phyloP scores from a whole-genome alignment of 306 rosid genomes.

The Amphicarpaea edgeworthii region DNA sequence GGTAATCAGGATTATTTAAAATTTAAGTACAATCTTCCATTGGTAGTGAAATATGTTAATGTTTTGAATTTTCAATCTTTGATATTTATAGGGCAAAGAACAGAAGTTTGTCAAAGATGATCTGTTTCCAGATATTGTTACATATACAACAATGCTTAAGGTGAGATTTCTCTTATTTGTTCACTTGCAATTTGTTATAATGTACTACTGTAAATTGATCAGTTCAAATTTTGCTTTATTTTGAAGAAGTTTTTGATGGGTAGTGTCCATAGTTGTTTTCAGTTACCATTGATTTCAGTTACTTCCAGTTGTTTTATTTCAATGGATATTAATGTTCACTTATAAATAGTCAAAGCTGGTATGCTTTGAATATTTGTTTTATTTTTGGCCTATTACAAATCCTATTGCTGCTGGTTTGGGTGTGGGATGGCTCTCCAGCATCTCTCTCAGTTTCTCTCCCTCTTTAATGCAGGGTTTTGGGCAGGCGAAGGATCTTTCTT shows the following conservation, averaged over 20 bases:
- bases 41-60: slow-evolving; percentile 34
- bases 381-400: background rate
- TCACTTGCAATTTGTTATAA: slow-evolving; percentile 5
- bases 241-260: slow-evolving; percentile 15
- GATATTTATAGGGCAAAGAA: slow-evolving; percentile 59
- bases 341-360: slow-evolving; percentile 19
- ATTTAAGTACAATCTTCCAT: slow-evolving; percentile 59
- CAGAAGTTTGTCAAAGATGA: slow-evolving; percentile 47
- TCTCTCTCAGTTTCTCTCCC: slow-evolving; percentile 39
- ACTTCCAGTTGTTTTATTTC: background rate
- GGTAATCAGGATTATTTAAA: slow-evolving; percentile 61
- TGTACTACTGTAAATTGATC: background rate
- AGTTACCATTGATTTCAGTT: slow-evolving; percentile 5
- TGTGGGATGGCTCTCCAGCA: slow-evolving; percentile 29
- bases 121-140: slow-evolving; percentile 79
- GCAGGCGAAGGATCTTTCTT: slow-evolving; percentile 63
- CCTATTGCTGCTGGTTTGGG: background rate
- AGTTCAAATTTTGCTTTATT: slow-evolving; percentile 16
- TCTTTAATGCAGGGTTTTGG: slow-evolving; percentile 72
- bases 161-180: slow-evolving; percentile 50
- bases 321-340: slow-evolving; percentile 22
- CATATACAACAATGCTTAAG: slow-evolving; percentile 79
- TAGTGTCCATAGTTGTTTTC: slow-evolving; percentile 4
- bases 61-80: slow-evolving; percentile 39
- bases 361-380: background rate